Evolutionary conservation across 768 basidiomycete genomes (phyloP), one percentile per base, ranked within the genome.

Genomic region (Lentinula lateritia): DNA sequence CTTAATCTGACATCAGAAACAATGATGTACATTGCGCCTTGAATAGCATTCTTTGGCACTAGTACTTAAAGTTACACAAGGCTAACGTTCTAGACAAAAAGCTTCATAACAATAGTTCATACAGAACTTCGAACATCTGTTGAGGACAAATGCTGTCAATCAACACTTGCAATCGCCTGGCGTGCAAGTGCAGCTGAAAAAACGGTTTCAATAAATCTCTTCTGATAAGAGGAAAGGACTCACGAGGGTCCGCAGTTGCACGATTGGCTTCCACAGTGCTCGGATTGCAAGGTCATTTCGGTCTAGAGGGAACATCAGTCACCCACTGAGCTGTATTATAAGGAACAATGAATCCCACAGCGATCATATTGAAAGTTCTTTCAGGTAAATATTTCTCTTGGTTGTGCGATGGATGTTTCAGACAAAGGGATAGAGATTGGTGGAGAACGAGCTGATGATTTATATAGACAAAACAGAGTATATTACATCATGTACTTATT

Each of bases 81-180:
- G 3, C 28, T 28, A 28, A 28, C 28, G 28, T 28, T 28, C 28
- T 2, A 28, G 28, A 28, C 28, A 28, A 28, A 28, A 28, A 28
- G 28, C 28, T 28, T 4, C 28, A 28, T 28, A 28, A 3, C 28
- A 28, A 2, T 28, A 3, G 28, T 28, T 28, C 28, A 28, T 28
- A 28, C 28, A 28, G 28, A 28, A 28, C 28, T 28, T 28, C 28
- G 28, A 28, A 28, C 28, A 28, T 4, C 28, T 28, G 28, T 28
- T 28, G 28, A 28, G 28, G 28, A 3, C 28, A 28, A 28, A 3
- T 28, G 28, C 28, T 28, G 28, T 28, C 23, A 36, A 39, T 52
- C 36, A 60, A 20, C 58, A 60, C 23, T 60, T 60, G 48, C 58
- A 60, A 20, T 60, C 58, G 16, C 58, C 58, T 15, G 58, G 58